A percentile compares a stretch with the other conserved stretches of the same genome.
Evolutionary conservation across 2,329 filamentous ascomycete species (phyloP).

Genomic region (Elsinoe ampelina): DNA sequence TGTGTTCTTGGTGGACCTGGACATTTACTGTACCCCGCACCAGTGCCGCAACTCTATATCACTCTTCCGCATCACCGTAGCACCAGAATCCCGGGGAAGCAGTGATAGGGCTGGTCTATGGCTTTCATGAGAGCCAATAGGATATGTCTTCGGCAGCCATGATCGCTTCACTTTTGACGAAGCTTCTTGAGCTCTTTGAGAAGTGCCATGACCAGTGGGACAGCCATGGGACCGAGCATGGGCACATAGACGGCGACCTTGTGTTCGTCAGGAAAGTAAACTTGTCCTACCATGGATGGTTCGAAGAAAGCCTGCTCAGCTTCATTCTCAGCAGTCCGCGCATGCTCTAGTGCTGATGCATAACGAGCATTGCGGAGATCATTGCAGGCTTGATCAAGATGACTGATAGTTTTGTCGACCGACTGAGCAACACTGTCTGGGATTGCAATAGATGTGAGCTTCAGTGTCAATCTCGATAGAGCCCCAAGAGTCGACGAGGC

Average conservation of each 20-base stretch:
- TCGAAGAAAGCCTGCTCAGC: slow-evolving; percentile 96
- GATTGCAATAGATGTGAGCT: slow-evolving; percentile 83
- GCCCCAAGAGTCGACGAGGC: slow-evolving; percentile 93
- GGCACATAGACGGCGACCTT: slow-evolving; percentile 95
- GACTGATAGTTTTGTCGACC: slow-evolving; percentile 67
- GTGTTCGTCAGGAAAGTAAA: slow-evolving; percentile 98
- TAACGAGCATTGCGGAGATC: slow-evolving; percentile 54
- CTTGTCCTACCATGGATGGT: slow-evolving; percentile 96
- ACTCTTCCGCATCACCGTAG: neutral
- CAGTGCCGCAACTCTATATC: neutral
- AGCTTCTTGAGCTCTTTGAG: slow-evolving; percentile 61
- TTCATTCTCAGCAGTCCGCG: slow-evolving; percentile 74
- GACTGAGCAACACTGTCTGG: slow-evolving; percentile 78
- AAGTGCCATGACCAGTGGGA: slow-evolving; percentile 75
- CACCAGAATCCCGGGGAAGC: neutral
- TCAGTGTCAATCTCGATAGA: slow-evolving; percentile 72
- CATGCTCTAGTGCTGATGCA: slow-evolving; percentile 63
- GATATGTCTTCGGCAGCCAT: neutral
- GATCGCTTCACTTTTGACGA: neutral
- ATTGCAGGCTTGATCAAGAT: slow-evolving; percentile 68
- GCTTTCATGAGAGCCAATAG: neutral
- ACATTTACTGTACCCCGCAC: slow-evolving; percentile 7
- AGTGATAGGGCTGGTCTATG: neutral
- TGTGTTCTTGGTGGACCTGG: neutral
- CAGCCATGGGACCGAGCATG: slow-evolving; percentile 78